These are phyloP conservation scores for Neurospora sp. DNA, from an alignment of 495 filamentous ascomycete species.

Conservation along the genomic window DNA sequence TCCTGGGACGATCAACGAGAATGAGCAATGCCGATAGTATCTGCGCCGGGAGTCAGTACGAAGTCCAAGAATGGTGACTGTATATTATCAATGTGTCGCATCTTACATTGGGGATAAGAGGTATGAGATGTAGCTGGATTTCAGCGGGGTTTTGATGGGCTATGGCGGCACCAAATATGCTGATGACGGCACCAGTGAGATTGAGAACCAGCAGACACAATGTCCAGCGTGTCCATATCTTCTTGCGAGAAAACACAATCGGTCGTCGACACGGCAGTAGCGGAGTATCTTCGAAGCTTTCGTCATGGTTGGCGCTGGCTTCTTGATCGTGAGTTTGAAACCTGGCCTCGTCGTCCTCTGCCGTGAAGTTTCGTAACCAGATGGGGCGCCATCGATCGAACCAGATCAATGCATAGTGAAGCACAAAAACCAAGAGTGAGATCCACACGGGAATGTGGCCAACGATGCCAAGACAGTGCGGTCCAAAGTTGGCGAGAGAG, in stretches of 20 bases:
- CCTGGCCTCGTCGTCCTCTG: constrained; percentile 4
- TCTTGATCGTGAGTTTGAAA: not conserved
- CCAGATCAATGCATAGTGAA: constrained; percentile 21
- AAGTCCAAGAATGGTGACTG: not conserved
- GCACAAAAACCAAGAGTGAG: constrained; percentile 13
- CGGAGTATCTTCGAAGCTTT: not conserved
- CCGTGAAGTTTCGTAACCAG: constrained; percentile 21
- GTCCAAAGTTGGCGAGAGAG: constrained; percentile 15
- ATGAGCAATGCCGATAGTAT: constrained; percentile 14
- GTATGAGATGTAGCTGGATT: constrained; percentile 7
- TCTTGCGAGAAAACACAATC: not conserved
- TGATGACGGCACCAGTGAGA: not conserved
- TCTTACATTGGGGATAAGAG: constrained; percentile 19
- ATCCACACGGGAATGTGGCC: constrained; percentile 20
- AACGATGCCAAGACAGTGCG: constrained; percentile 20
- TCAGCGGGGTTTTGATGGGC: constrained; percentile 4
- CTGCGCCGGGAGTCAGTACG: not conserved
- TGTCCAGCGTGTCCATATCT: constrained; percentile 13
- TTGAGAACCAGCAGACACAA: constrained; percentile 10
- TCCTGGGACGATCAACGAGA: constrained; percentile 15
- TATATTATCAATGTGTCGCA: not conserved
- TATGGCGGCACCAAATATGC: constrained; percentile 3
- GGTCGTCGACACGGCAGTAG: not conserved
- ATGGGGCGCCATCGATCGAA: constrained; percentile 9
- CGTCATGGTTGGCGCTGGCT: not conserved